Percentiles rank a stretch among this genome's conserved stretches.
Conservation (phyloP, 345 rosid genomes). For the Gossypium thurberi region DNA sequence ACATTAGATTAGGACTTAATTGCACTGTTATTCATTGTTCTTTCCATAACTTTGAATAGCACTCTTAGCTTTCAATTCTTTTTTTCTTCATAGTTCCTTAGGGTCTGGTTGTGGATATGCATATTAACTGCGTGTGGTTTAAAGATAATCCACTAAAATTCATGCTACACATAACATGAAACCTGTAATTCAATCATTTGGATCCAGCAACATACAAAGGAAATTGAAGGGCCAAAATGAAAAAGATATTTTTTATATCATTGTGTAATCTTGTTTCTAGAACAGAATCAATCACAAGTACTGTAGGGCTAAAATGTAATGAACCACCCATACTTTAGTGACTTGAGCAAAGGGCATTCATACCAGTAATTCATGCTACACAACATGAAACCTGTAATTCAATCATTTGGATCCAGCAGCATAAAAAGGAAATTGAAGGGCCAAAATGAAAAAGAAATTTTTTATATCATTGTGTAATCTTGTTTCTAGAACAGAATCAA, state of each 20-base stretch:
- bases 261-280: neutral
- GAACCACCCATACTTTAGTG: neutral
- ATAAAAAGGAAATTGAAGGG: neutral
- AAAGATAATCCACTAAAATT: no score
- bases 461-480: neutral
- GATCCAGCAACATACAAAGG: neutral
- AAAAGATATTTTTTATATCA: neutral
- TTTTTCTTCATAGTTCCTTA: no score
- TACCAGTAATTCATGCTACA: neutral
- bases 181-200: neutral
- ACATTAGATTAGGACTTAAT: conserved; percentile 16
- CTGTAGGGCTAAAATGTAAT: neutral
- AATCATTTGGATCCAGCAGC: neutral
- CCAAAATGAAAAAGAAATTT: neutral
- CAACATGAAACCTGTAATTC: neutral
- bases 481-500: neutral
- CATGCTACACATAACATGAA: neutral
- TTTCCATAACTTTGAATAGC: no score
- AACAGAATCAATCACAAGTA: conserved; percentile 2
- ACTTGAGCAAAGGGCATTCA: neutral
- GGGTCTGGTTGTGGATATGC: no score
- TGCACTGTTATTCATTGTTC: neutral
- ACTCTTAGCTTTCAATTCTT: no score
- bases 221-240: neutral
- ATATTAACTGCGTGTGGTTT: no score